Base-by-base conservation (phyloP, 495 filamentous ascomycete genomes). In the Cairneyella variabilis region DNA sequence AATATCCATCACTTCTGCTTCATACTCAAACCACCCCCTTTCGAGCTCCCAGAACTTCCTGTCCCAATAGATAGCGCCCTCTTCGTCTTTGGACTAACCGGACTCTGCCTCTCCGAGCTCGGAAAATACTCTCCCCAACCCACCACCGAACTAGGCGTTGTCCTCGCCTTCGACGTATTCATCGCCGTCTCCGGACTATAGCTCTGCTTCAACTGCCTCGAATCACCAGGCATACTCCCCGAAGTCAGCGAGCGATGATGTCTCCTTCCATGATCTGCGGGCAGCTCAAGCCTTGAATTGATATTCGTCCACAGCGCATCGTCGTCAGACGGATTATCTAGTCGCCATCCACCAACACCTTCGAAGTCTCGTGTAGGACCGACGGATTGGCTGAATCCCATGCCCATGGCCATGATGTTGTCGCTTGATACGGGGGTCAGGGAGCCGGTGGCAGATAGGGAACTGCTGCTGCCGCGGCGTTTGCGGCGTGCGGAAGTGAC, bases 341-440 rank as follows among this genome's bases (percentile, higher is more conserved):
- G 53, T 48, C 85, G 73, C 88, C 88, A 91, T 1, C 89, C 89
- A 11, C 89, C 89, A 2, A 95, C 76, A n/a, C 88, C 89, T 69
- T 95, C 89, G 59, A 85, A 95, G 68, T 95, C 89, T 4, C 89
- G 76, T 46, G 77, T 74, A 18, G 77, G 54, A 1, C 74, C 72
- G 12, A 72, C 55, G 25, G 66, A 71, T 9, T 72, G 68, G 14
- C 66, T 66, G 11, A 77, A 41, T 21, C 59, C 64, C 3, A 75
- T 53, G 2, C 51, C 43, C 22, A 44, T 63, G 17, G 65, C 69
- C 3, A 75, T 53, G 2, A 53, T 45, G 23, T 48, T 63, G 17
- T 66, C 69, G 6, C 55, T 54, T 3, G 64, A 56, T 2, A 69
- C 66, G 1, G 70, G 71, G 10, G 66, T 67, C 14, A 66, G 60